Evolutionary conservation across 2,329 filamentous ascomycete genomes (phyloP).

Genomic region (Neofusicoccum laricinum): DNA sequence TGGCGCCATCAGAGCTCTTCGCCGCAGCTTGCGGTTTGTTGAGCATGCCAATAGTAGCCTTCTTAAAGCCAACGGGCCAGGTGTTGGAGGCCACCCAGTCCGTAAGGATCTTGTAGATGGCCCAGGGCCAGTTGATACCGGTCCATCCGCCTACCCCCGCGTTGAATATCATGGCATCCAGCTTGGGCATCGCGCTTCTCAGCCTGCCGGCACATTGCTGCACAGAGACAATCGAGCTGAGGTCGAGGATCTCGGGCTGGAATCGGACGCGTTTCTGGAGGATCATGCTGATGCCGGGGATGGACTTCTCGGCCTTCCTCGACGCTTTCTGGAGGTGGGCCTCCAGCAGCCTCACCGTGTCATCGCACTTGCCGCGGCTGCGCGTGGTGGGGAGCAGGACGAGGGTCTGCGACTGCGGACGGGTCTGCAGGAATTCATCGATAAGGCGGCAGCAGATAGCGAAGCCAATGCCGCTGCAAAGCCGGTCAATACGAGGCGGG

Average conservation of each 20-base stretch:
- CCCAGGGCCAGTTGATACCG: slow-evolving; percentile 67
- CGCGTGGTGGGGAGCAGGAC: slow-evolving; percentile 83
- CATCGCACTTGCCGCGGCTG: slow-evolving; percentile 67
- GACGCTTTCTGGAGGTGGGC: slow-evolving; percentile 56
- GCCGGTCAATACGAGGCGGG: background rate
- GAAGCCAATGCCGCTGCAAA: slow-evolving; percentile 75
- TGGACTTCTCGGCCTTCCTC: slow-evolving; percentile 32
- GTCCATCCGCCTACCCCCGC: slow-evolving; percentile 86
- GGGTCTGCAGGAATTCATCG: slow-evolving; percentile 78
- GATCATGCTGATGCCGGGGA: slow-evolving; percentile 40
- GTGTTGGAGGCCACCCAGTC: slow-evolving; percentile 68
- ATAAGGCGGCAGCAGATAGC: slow-evolving; percentile 80
- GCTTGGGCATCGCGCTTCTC: slow-evolving; percentile 59
- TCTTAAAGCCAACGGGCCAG: slow-evolving; percentile 73
- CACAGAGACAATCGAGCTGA: slow-evolving; percentile 55
- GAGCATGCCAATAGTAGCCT: slow-evolving; percentile 55
- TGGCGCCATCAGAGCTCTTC: slow-evolving; percentile 20
- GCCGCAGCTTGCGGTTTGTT: slow-evolving; percentile 52
- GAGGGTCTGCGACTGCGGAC: slow-evolving; percentile 65
- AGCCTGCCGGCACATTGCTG: slow-evolving; percentile 53
- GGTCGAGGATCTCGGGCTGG: slow-evolving; percentile 57
- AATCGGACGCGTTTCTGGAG: slow-evolving; percentile 48
- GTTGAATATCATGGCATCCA: slow-evolving; percentile 81
- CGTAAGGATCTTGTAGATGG: slow-evolving; percentile 56
- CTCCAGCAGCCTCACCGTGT: slow-evolving; percentile 65